Percentiles rank a stretch among this genome's conserved stretches.
Conservation (phyloP, 2,329 filamentous ascomycete species). For the Fusarium transvaalense region DNA sequence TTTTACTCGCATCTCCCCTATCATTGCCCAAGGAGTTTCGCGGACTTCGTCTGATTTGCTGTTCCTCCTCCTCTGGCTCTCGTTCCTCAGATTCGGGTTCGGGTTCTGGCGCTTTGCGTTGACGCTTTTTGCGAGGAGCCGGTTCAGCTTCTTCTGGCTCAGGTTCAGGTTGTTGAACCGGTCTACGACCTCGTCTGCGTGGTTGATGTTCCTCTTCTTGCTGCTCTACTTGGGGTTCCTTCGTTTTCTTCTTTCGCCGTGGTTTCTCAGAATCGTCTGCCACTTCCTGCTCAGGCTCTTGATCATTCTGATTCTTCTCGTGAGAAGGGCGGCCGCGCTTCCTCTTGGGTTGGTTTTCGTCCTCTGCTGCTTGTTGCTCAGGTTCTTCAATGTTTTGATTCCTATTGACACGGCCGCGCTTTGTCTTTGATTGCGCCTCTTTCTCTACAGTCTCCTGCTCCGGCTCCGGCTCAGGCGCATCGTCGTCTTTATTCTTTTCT, state of each 20-base stretch:
- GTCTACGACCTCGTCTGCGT: constrained; percentile 32
- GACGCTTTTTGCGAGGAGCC: constrained; percentile 31
- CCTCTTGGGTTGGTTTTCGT: not conserved
- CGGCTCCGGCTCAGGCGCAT: not conserved
- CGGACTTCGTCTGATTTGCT: constrained; percentile 28
- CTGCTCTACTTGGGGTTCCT: constrained; percentile 24
- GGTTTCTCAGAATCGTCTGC: constrained; percentile 30
- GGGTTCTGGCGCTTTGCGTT: constrained; percentile 9
- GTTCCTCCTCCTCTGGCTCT: constrained; percentile 17
- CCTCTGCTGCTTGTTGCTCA: constrained; percentile 7
- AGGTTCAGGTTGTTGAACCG: constrained; percentile 7
- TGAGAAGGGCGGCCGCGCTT: not conserved
- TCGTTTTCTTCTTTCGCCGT: constrained; percentile 29
- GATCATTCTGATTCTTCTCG: not conserved
- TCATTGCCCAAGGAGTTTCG: constrained; percentile 37
- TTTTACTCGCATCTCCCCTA: constrained; percentile 32
- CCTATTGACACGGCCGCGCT: constrained; percentile 52
- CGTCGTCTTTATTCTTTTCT: constrained; percentile 23
- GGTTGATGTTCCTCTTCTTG: constrained; percentile 19
- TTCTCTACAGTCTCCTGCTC: constrained; percentile 23
- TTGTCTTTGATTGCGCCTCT: constrained; percentile 51
- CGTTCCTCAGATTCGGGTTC: not conserved
- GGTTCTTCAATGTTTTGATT: constrained; percentile 13
- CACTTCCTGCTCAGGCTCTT: not conserved
- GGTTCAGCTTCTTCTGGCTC: constrained; percentile 29